Base-by-base conservation (phyloP, 1,284 basidiomycete genomes). In the Pseudozyma sp. region DNA sequence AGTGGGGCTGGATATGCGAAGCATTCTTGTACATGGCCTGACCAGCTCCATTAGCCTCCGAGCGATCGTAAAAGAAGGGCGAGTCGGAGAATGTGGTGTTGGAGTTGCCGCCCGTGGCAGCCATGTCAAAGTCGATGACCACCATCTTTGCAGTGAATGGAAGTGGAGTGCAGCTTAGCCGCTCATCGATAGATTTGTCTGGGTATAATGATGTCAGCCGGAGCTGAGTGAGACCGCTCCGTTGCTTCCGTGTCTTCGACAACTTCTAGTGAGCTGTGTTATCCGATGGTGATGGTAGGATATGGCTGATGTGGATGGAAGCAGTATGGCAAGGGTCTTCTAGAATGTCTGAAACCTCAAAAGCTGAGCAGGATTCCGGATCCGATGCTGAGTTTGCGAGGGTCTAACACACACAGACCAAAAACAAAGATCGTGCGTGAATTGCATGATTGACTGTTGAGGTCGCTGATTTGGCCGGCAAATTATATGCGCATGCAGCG, bases 61-160 rank as follows among this genome's bases (percentile, higher is more conserved):
- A 73, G 6, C 81, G 70, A 42, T 82, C 82, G 59, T 76, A 83
- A 65, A 83, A 83, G 64, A 83, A 83, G 55, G 81, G 77, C 11
- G 78, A 79, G 45, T 74, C 72, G 53, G 81, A 80, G 53, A 81
- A 82, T 31, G 82, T 83, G 43, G 73, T 61, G n/a, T 76, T 59
- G 34, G 56, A 44, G 36, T 64, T 75, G 55, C 66, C 62, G 16
- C 69, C 63, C 19, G 59, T 56, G 8, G 68, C 55, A n/a, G 70
- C 70, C 59, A 69, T 76, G 52, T 77, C 80, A 62, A 78, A 81
- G 59, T 79, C 77, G 54, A 80, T 72, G 58, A 82, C 77, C n/a
- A 81, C 80, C 80, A 82, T 82, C 39, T 1, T 59, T 57, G 62
- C 14, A 49, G 13, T 9, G 6, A n/a, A 35, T 39, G 12, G 14